Conservation (phyloP, 495 filamentous ascomycete species). For the Pseudoneurospora amorphoporcata region DNA sequence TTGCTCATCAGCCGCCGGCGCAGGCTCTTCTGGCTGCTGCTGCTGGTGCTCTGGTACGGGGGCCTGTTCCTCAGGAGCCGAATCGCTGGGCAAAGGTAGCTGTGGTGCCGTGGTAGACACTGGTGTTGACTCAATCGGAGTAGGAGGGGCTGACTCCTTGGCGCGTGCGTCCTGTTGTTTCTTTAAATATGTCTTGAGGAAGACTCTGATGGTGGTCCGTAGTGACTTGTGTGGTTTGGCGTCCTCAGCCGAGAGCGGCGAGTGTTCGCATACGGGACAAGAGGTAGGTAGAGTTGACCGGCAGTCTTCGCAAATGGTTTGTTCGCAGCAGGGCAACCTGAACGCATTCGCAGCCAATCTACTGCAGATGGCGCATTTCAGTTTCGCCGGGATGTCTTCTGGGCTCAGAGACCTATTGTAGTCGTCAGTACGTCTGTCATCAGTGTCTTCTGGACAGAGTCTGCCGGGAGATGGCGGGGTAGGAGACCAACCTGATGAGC, state of each 20-base stretch:
- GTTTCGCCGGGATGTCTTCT: conserved; percentile 86
- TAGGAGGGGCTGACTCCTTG: conserved; percentile 37
- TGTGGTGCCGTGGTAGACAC: conserved; percentile 13
- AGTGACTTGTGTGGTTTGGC: conserved; percentile 84
- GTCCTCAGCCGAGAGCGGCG: conserved; percentile 70
- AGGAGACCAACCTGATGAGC: conserved; percentile 26
- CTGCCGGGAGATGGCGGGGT: not conserved
- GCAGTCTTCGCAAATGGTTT: conserved; percentile 84
- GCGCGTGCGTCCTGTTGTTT: conserved; percentile 55
- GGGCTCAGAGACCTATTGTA: conserved; percentile 59
- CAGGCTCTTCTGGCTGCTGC: conserved; percentile 1
- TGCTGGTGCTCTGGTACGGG: not conserved
- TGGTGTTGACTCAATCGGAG: conserved; percentile 29
- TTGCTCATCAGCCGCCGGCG: not conserved
- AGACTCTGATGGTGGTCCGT: conserved; percentile 80
- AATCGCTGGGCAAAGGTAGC: not conserved
- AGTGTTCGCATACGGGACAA: conserved; percentile 90
- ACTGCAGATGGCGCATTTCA: conserved; percentile 87
- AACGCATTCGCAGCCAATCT: conserved; percentile 87
- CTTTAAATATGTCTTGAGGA: conserved; percentile 78
- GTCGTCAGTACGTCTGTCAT: conserved; percentile 11
- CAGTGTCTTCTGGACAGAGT: not conserved
- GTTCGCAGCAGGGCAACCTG: conserved; percentile 87
- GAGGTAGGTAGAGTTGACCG: conserved; percentile 65
- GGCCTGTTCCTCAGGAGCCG: not conserved